phyloP scores from a whole-genome alignment of 2,329 filamentous ascomycete species.

The Dothidotthia symphoricarpi region DNA sequence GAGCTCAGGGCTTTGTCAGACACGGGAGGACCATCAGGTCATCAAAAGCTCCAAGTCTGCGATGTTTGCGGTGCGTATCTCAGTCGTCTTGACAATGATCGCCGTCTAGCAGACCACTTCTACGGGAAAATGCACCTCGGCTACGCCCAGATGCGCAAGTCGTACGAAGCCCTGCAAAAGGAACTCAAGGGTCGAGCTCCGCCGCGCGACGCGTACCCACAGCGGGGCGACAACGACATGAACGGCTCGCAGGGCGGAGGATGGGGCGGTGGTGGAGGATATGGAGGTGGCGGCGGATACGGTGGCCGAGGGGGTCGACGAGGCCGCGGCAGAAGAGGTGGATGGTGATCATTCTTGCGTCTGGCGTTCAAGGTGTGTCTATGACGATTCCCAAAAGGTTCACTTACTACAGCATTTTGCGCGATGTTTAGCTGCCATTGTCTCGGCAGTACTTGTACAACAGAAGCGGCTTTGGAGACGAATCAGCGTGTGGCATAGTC shows the following conservation, averaged over 20 bases:
- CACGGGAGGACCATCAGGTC: constrained; percentile 86
- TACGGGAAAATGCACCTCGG: constrained; percentile 99
- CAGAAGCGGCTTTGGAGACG: constrained; percentile 16
- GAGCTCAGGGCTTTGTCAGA: constrained; percentile 89
- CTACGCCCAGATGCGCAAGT: constrained; percentile 97
- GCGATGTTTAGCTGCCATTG: constrained; percentile 18
- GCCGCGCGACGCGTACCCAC: constrained; percentile 47
- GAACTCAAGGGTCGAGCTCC: constrained; percentile 74
- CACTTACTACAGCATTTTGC: constrained; percentile 34
- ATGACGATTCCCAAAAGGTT: constrained; percentile 31
- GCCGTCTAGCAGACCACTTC: constrained; percentile 91
- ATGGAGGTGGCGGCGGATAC: constrained; percentile 19
- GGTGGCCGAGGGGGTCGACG: constrained; percentile 29
- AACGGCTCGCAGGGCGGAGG: constrained; percentile 27
- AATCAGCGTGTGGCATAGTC: constrained; percentile 25
- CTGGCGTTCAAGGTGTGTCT: constrained; percentile 41
- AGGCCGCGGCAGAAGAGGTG: constrained; percentile 28
- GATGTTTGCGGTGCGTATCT: constrained; percentile 97
- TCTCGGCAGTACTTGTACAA: constrained; percentile 26
- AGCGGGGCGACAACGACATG: constrained; percentile 22
- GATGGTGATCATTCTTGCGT: constrained; percentile 28
- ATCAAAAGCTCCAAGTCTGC: constrained; percentile 98
- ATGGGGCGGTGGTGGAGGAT: constrained; percentile 16
- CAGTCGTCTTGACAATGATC: constrained; percentile 87
- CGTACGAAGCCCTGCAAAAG: constrained; percentile 79